Evolutionary conservation across 495 filamentous ascomycete species (phyloP), one percentile per base, ranked within the genome.

Genomic region (Aspergillus mulundensis): DNA sequence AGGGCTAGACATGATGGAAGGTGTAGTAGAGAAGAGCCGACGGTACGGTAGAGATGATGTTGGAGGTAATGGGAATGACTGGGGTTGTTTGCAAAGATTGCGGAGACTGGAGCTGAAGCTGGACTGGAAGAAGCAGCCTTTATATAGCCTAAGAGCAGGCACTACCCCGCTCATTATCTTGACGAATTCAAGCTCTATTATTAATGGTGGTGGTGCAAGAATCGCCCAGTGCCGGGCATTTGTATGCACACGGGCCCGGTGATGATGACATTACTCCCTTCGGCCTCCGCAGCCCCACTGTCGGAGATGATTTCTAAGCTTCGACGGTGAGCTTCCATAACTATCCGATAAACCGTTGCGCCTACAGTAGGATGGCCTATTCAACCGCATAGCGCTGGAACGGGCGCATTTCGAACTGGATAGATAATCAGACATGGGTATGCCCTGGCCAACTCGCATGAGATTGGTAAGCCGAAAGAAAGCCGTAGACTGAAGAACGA

Each of bases 1-100:
- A 5, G 77, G 76, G 49, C 57, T 55, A 65, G 70, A 74, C 5
- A 53, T 72, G 64, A 40, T 19, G 32, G 16, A 41, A 12, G 24
- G 32, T 24, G 50, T 16, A 24, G 50, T 16, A 39, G 44, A 55
- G 6, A 53, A 53, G 30, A 47, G 15, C 16, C 24, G 49, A 20
- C 32, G 18, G 32, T 14, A 36, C 8, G 42, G 25, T 28, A 28
- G 8, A 8, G 25, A 28, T 4, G 38, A 21, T 1, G 41, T 46
- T 7, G 41, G 34, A 23, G 36, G 36, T 7, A 34, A 24, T 12
- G 16, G 24, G 16, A 51, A 11, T 30, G 19, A 12, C 19, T 30
- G 16, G 21, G 10, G 21, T n/a, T 36, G 43, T 41, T 25, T 30
- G 6, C 14, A 21, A 6, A 23, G 38, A 42, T 2, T 30, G 38